These are phyloP conservation scores for Colletotrichum eleusines DNA, from an alignment of 2,329 filamentous ascomycete species.

Conservation along the genomic window DNA sequence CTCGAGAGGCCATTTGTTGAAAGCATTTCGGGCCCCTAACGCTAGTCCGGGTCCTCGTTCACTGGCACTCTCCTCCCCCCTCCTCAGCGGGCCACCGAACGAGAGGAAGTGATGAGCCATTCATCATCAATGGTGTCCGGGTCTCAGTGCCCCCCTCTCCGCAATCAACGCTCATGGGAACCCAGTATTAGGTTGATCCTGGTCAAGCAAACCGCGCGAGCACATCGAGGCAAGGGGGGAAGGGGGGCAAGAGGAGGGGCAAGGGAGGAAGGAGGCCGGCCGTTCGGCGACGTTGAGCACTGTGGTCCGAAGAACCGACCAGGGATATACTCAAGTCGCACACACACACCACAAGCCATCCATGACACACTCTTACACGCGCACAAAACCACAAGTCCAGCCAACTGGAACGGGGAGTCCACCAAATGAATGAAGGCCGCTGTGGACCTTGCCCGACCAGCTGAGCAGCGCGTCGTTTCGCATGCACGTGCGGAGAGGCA, in stretches of 20 bases:
- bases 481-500: neutral
- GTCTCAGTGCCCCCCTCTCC: constrained; percentile 36
- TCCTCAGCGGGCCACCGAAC: constrained; percentile 17
- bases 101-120: constrained; percentile 22
- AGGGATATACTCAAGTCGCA: constrained; percentile 29
- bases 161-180: constrained; percentile 35
- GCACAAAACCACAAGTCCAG: constrained; percentile 3
- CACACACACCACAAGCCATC: constrained; percentile 7
- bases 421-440: neutral
- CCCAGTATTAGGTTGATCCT: constrained; percentile 34
- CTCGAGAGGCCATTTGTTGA: constrained; percentile 23
- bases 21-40: constrained; percentile 23
- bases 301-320: constrained; percentile 34
- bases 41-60: constrained; percentile 17
- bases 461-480: neutral
- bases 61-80: neutral
- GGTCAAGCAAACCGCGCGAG: constrained; percentile 26
- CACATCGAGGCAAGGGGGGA: constrained; percentile 20
- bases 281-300: constrained; percentile 30
- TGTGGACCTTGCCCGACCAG: neutral
- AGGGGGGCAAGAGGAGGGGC: constrained; percentile 9
- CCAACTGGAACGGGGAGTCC: neutral
- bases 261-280: constrained; percentile 18
- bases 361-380: constrained; percentile 3
- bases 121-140: constrained; percentile 14